Evolutionary conservation across 352 stramenopile species (phyloP), one percentile per base, ranked within the genome.

Genomic region (Phytophthora capsici): DNA sequence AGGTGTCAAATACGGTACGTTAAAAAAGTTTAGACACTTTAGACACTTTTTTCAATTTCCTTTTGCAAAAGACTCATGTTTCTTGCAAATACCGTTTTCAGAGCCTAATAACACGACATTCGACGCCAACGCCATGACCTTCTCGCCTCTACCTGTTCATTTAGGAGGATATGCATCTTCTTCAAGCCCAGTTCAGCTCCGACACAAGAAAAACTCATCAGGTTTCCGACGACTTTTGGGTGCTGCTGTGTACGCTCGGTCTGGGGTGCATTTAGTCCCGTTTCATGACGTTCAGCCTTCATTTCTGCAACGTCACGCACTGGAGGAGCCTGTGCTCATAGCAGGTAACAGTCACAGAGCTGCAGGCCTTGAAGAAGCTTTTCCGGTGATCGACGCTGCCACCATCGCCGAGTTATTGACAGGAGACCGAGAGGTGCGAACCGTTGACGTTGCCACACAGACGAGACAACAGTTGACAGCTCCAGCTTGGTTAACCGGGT

Each of bases 321-420:
- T 90, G 6, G 63, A 88, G 10, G 75, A 86, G 57, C 81, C 81
- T 10, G 49, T 88, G 30, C 66, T 90, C 8, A 37, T 88, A 28
- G 25, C 73, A 55, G 69, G 71, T 52, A 66, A 53, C 38, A 86
- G 62, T 48, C 73, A 75, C 59, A 63, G 52, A 43, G 44, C 62
- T 17, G 67, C 71, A 3, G 71, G 66, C 12, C 44, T 81, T 0
- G 25, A 69, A 20, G 69, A 71, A 2, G 43, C 65, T 12, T 69
- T 87, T 45, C 80, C 80, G 20, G 66, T 64, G 32, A 46, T 88
- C n/a, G 50, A 74, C 10, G 46, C 59, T 32, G 43, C 75, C 19
- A 48, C 70, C 23, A 45, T 88, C 22, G 52, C 64, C 36, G 43
- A 67, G 3, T 46, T 88, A 52, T 66, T 90, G n/a, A 55, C 71